Percentiles rank a stretch among this genome's conserved stretches.
These are phyloP conservation scores for Pseudocercospora crystallina DNA, from an alignment of 2,329 filamentous ascomycete species.

Conservation along the genomic window DNA sequence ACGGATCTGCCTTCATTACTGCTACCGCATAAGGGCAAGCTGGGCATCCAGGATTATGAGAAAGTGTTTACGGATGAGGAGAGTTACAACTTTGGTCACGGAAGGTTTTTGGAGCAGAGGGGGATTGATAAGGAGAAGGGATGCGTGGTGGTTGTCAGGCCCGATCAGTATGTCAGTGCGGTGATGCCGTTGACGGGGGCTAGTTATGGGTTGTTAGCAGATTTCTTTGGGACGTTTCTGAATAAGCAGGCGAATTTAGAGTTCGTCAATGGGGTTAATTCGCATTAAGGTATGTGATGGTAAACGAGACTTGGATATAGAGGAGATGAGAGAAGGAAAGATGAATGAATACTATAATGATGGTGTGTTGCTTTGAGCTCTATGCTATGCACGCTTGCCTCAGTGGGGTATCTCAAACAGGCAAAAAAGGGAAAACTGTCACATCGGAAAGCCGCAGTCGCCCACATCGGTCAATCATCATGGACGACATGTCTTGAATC, in stretches of 20 bases:
- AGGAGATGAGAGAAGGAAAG: too few species aligned
- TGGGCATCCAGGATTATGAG: constrained; percentile 38
- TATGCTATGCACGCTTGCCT: too few species aligned
- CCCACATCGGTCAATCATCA: too few species aligned
- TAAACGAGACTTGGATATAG: too few species aligned
- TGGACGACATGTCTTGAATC: constrained; percentile 8
- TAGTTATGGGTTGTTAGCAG: constrained; percentile 20
- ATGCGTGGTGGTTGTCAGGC: constrained; percentile 60
- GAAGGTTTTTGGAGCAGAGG: constrained; percentile 55
- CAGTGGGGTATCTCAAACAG: too few species aligned
- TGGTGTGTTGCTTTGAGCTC: too few species aligned
- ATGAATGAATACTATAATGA: too few species aligned
- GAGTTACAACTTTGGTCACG: constrained; percentile 39
- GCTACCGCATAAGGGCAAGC: constrained; percentile 42
- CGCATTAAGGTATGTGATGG: too few species aligned
- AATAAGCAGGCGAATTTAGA: not conserved
- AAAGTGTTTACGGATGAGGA: constrained; percentile 50
- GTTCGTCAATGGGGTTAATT: too few species aligned
- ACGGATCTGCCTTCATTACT: constrained; percentile 45
- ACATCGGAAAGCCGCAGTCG: too few species aligned
- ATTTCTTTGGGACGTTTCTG: constrained; percentile 35
- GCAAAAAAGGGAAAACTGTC: too few species aligned
- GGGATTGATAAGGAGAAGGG: constrained; percentile 58
- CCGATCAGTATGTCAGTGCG: constrained; percentile 64
- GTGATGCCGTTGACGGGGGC: constrained; percentile 31